These are phyloP conservation scores for Plenodomus biglobosus DNA, from an alignment of 2,329 filamentous ascomycete species.

Conservation along the genomic window DNA sequence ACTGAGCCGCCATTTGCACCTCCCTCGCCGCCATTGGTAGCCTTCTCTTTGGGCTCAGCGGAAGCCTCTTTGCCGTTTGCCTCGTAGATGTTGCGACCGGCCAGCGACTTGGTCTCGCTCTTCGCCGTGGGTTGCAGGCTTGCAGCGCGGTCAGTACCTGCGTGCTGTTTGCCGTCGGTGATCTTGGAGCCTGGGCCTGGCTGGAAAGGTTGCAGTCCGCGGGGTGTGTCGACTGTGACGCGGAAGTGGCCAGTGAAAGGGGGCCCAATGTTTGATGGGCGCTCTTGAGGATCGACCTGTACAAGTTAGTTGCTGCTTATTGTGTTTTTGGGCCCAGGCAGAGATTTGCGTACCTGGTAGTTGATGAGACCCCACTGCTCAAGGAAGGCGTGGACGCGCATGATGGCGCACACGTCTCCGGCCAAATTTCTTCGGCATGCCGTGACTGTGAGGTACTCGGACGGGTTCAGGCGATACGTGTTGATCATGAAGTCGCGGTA, in stretches of 20 bases:
- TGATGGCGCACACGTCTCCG: conserved; percentile 97
- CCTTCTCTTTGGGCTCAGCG: conserved; percentile 64
- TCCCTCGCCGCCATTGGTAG: conserved; percentile 65
- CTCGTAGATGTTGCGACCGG: conserved; percentile 94
- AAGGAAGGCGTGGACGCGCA: conserved; percentile 96
- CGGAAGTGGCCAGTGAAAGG: conserved; percentile 98
- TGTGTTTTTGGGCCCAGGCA: neutral
- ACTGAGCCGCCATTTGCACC: conserved; percentile 66
- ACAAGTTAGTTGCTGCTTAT: conserved; percentile 7
- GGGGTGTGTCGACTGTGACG: conserved; percentile 91
- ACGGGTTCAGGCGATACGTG: conserved; percentile 92
- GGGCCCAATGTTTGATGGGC: conserved; percentile 91
- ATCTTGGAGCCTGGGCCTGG: conserved; percentile 73
- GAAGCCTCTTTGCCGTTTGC: conserved; percentile 82
- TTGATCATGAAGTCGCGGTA: conserved; percentile 99
- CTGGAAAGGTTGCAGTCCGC: conserved; percentile 93
- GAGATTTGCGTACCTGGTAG: conserved; percentile 73
- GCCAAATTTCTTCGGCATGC: conserved; percentile 93
- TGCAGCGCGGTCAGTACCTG: conserved; percentile 71
- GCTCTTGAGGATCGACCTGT: conserved; percentile 92
- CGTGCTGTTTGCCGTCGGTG: conserved; percentile 61
- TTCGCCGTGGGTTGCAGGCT: conserved; percentile 68
- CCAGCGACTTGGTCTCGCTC: conserved; percentile 84
- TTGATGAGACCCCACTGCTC: conserved; percentile 99
- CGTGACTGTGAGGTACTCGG: conserved; percentile 95